phyloP scores from a whole-genome alignment of 208 protist species.

The Crithidia expoeki region DNA sequence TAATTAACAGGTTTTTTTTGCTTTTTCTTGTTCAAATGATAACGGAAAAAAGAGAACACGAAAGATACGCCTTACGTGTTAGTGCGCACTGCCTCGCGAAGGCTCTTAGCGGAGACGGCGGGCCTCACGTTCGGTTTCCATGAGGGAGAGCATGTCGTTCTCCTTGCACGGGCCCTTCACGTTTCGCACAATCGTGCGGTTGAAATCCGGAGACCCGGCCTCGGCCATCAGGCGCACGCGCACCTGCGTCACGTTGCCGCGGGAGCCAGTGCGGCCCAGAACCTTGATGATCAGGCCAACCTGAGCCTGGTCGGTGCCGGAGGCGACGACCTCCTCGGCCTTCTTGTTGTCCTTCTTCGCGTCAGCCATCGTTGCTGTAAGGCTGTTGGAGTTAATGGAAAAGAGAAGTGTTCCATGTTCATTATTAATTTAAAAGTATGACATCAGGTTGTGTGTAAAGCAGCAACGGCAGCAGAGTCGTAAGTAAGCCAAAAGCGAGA shows the following conservation, averaged over 20 bases:
- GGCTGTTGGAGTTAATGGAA: constrained; percentile 8
- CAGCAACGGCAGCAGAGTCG: no score
- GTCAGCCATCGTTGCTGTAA: constrained; percentile 51
- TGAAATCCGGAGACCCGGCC: constrained; percentile 84
- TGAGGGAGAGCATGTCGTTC: constrained; percentile 98
- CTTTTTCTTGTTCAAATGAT: constrained; percentile 20
- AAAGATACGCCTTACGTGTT: constrained; percentile 20
- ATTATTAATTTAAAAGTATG: no score
- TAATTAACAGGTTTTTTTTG: constrained; percentile 19
- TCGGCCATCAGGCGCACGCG: constrained; percentile 95
- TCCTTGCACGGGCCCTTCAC: constrained; percentile 99
- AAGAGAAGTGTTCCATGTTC: no score
- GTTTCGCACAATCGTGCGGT: constrained; percentile 98
- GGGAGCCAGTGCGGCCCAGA: constrained; percentile 98
- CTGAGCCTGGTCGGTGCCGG: constrained; percentile 84
- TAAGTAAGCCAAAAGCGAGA: no score
- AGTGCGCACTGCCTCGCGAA: constrained; percentile 10
- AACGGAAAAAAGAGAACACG: constrained; percentile 36
- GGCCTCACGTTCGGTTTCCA: constrained; percentile 99
- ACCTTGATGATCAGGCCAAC: constrained; percentile 98
- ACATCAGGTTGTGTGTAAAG: no score
- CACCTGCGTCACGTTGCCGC: constrained; percentile 99
- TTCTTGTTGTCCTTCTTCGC: constrained; percentile 92
- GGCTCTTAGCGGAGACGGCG: constrained; percentile 97
- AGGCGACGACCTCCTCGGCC: constrained; percentile 77